These are phyloP conservation scores for Lecanicillium sp. DNA, from an alignment of 2,329 filamentous ascomycete species.

Conservation along the genomic window DNA sequence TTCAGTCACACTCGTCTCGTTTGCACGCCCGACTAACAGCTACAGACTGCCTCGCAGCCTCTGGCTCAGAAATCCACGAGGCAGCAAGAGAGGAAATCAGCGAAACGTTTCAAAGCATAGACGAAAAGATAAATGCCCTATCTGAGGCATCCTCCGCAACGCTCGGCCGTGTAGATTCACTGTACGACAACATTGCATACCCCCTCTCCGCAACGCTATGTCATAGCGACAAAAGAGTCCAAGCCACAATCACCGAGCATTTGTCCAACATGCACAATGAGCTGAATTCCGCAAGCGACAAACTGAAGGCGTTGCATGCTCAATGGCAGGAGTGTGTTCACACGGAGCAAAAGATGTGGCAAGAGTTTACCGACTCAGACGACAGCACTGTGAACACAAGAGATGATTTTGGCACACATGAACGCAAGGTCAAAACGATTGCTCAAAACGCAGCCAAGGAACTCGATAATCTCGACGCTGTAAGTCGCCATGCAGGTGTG, in stretches of 20 bases:
- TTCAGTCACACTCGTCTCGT: no score
- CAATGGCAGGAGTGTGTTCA: slow-evolving; percentile 4
- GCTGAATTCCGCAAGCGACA: slow-evolving; percentile 8
- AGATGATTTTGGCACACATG: not conserved
- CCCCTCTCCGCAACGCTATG: slow-evolving; percentile 24
- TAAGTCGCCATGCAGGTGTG: slow-evolving; percentile 4
- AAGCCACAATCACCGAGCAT: slow-evolving; percentile 18
- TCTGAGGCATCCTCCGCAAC: not conserved
- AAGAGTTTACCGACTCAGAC: not conserved
- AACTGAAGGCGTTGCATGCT: not conserved
- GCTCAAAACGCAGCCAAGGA: slow-evolving; percentile 13
- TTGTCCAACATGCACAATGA: slow-evolving; percentile 14
- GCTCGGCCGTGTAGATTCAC: not conserved
- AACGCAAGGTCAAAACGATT: not conserved
- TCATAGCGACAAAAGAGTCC: slow-evolving; percentile 10
- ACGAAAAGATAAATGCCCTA: not conserved
- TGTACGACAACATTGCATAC: slow-evolving; percentile 24
- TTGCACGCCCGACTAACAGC: no score
- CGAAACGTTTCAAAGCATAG: not conserved
- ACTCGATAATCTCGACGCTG: slow-evolving; percentile 20
- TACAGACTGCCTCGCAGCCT: not conserved
- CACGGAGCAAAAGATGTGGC: slow-evolving; percentile 5
- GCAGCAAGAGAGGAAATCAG: not conserved
- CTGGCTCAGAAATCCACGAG: not conserved
- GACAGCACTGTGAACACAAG: not conserved